Percentiles rank a stretch among this genome's conserved stretches.
phyloP scores from a whole-genome alignment of 1,284 basidiomycete species.

The Schizopora paradoxa region DNA sequence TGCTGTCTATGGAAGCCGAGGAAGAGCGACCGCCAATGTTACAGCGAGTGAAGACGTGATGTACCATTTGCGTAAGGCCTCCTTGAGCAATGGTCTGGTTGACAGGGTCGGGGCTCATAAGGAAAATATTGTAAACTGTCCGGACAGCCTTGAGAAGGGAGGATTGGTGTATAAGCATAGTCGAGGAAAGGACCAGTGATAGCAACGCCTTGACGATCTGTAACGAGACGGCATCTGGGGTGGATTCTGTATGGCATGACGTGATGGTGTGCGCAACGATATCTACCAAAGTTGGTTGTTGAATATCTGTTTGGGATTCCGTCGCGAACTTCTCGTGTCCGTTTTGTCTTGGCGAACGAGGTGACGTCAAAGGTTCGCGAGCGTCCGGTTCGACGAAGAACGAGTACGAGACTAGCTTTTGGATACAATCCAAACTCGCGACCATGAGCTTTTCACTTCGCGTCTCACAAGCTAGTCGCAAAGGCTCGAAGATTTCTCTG shows the following conservation, averaged over 20 bases:
- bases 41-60: constrained; percentile 87
- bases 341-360: constrained; percentile 64
- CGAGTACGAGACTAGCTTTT: constrained; percentile 92
- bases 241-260: constrained; percentile 82
- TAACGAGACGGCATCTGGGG: constrained; percentile 84
- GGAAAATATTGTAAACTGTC: constrained; percentile 95
- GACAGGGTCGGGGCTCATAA: constrained; percentile 82
- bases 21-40: constrained; percentile 28
- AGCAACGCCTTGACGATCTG: constrained; percentile 95
- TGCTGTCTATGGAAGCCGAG: constrained; percentile 25
- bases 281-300: constrained; percentile 76
- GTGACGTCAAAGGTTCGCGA: constrained; percentile 43
- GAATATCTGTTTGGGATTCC: constrained; percentile 45
- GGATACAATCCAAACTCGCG: constrained; percentile 91
- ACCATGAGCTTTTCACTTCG: constrained; percentile 89
- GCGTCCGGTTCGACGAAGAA: constrained; percentile 77
- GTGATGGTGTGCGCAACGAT: constrained; percentile 92
- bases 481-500: constrained; percentile 86
- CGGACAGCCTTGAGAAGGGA: constrained; percentile 91
- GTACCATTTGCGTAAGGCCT: constrained; percentile 94
- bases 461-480: constrained; percentile 91
- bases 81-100: constrained; percentile 97
- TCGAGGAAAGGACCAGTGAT: constrained; percentile 80
- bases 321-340: constrained; percentile 38
- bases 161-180: constrained; percentile 87